phyloP scores from a whole-genome alignment of 176 grass and related monocot species.

The Aegilops umbellulata region DNA sequence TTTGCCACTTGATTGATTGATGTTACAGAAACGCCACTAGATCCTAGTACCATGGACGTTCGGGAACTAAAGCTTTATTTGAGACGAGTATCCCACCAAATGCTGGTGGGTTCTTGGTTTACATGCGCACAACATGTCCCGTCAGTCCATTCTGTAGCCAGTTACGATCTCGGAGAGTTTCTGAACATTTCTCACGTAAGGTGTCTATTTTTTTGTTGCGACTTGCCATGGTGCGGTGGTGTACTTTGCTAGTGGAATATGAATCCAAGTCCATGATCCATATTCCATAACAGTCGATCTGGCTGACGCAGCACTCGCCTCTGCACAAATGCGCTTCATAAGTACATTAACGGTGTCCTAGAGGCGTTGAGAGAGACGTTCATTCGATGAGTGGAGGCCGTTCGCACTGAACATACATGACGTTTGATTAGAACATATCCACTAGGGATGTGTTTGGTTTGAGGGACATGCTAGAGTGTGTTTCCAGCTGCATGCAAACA shows the following conservation, averaged over 20 bases:
- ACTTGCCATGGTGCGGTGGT: slow-evolving; percentile 13
- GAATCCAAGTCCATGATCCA: slow-evolving; percentile 40
- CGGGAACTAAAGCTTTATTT: neutral
- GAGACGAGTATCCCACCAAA: slow-evolving; percentile 28
- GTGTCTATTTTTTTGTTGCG: neutral
- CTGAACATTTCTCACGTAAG: slow-evolving; percentile 5
- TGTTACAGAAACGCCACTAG: no score
- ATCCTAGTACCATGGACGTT: no score
- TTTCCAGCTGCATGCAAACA: no score
- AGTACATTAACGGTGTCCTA: neutral
- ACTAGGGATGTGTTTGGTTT: no score
- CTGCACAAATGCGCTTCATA: slow-evolving; percentile 11
- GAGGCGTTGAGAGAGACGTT: slow-evolving; percentile 20
- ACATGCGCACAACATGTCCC: neutral
- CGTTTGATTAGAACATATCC: neutral
- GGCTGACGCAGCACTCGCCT: slow-evolving; percentile 30
- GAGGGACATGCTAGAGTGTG: no score
- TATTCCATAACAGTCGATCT: neutral
- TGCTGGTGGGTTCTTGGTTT: slow-evolving; percentile 17
- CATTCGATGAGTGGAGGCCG: neutral
- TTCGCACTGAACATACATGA: neutral
- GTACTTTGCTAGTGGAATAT: slow-evolving; percentile 37
- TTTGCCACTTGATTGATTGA: no score
- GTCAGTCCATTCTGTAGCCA: slow-evolving; percentile 2
- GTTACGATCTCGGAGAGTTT: slow-evolving; percentile 18